phyloP scores from a whole-genome alignment of 331 rosid species.

The Acacia pycnantha region DNA sequence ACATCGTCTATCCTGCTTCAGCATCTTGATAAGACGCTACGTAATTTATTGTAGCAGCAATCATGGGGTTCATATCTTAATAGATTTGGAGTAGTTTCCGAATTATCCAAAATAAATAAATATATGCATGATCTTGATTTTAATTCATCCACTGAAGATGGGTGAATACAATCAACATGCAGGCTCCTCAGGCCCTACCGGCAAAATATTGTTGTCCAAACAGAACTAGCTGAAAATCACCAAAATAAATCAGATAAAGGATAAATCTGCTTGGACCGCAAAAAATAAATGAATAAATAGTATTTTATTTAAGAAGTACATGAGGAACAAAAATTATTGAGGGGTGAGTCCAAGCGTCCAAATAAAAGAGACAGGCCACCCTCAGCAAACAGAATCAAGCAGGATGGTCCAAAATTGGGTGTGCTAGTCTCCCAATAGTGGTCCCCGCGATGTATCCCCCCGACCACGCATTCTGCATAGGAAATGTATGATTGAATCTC shows the following conservation, averaged over 20 bases:
- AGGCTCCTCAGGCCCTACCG: not conserved
- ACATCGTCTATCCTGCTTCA: not conserved
- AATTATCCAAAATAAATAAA: not conserved
- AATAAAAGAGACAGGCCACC: not conserved
- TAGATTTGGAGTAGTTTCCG: not conserved
- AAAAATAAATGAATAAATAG: no score
- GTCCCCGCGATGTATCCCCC: constrained; percentile 51
- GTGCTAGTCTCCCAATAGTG: constrained; percentile 43
- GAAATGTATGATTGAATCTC: not conserved
- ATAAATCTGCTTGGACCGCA: not conserved
- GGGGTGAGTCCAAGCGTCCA: not conserved
- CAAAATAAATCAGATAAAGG: not conserved
- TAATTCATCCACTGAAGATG: not conserved
- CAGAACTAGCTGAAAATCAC: not conserved
- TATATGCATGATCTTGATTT: not conserved
- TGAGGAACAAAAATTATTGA: not conserved
- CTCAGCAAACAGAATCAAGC: not conserved
- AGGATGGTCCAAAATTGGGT: not conserved
- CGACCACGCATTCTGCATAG: constrained; percentile 52
- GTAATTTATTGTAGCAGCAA: not conserved
- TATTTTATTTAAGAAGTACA: not conserved
- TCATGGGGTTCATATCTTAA: not conserved
- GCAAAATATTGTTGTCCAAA: not conserved
- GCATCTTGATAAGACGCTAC: not conserved
- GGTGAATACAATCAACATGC: not conserved